Base-by-base conservation (phyloP, 768 basidiomycete species). In the Podaxis pistillaris region DNA sequence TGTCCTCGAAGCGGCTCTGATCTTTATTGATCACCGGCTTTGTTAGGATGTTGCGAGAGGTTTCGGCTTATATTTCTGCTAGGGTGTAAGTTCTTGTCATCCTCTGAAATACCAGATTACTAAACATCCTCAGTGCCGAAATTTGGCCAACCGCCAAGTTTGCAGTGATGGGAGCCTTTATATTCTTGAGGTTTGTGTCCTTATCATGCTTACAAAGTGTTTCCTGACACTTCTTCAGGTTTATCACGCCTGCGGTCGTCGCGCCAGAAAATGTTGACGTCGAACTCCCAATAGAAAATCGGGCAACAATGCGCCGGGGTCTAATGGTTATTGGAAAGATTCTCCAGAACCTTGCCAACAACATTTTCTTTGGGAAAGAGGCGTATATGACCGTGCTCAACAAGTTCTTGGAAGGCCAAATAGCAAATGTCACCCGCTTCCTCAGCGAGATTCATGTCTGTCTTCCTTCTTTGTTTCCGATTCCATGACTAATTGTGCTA, bases 331-430 rank as follows among this genome's bases (percentile, higher is more conserved):
- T 97, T 65, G 91, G 93, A 49, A 97, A 96, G 76, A 87, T 96
- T 61, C 88, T 97, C 51, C 94, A 96, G 74, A 95, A 93, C 69
- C 75, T 97, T 33, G 94, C 94, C 19, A 98, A 97, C 75, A 96
- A 97, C 67, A 89, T 96, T 54, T 87, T 93, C 69, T 96, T 96
- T 67, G 93, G 91, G 11, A 95, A 95, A 72, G 94, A 96, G 68
- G 84, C 86, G 3, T 88, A 93, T 68, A 94, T 95, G 91, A 85
- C 85, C 30, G 79, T 83, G 37, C 72, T 96, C 62, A 96, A 96
- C 71, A 79, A 82, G 12, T 94, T 94, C 75, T 74, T 93, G 30
- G 78, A 80, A 62, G 81, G 78, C 9, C 90, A 92, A 57, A 90
- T 93, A 56, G 77, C 85, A 37, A 85, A 82, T 46, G 85, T 95